Evolutionary conservation across 2,329 filamentous ascomycete genomes (phyloP), one percentile per base, ranked within the genome.

Genomic region (Claviceps purpurea): DNA sequence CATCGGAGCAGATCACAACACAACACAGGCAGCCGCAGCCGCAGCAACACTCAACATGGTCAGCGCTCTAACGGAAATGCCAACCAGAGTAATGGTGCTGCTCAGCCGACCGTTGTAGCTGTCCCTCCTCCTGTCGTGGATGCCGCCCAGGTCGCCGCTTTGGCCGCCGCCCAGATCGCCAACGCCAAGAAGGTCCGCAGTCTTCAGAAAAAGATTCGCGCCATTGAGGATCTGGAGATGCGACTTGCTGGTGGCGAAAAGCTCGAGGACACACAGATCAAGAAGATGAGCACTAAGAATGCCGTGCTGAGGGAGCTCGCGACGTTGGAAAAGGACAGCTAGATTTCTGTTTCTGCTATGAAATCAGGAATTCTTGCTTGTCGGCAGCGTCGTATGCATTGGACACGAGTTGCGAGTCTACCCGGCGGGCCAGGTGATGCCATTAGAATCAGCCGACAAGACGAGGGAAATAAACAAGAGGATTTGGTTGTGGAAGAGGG

Each of bases 201-300:
- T 54, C 76, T 98, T 56, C 78, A 95, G 67, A 98, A 98, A 80
- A 98, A 98, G 78, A 86, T 98, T 56, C 82, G 93, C 20, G 93
- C 93, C 11, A 98, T 98, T 64, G 93, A 98, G 65, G 93, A 98
- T 66, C 73, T 98, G 56, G 95, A 97, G 75, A 96, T 97, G 90
- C 82, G 93, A 52, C 82, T 90, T 59, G 93, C 91, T 2, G 84
- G 85, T 38, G 91, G 91, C 5, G 93, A 98, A 76, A 97, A 96
- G 76, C 73, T 98, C 55, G 93, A 98, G 72, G 91, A 96, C 64
- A 98, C 93, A 37, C 93, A 98, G 73, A 82, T 98, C 70, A 94
- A 95, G 77, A 98, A 98, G 79, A 98, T 98, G 61, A 79, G 81
- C 52, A 97, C 89, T 22, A 95, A 97, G 73, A 74, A 82, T 48